Base-by-base conservation (phyloP, 495 filamentous ascomycete species). In the Talaromyces trachyspermus region DNA sequence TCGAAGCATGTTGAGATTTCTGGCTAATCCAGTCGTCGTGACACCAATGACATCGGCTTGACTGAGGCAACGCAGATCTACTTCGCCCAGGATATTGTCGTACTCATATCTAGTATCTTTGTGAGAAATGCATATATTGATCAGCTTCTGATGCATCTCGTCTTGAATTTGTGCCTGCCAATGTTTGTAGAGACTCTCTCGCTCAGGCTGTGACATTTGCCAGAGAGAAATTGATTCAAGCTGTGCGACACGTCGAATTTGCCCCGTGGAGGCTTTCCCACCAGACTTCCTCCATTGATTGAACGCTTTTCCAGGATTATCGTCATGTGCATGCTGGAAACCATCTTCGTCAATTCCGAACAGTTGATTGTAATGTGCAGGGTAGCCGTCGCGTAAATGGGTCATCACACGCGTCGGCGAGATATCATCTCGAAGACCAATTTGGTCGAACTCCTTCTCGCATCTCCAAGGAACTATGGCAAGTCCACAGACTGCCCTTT, bases 11-110 rank as follows among this genome's bases (percentile, higher is more conserved):
- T 76, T 63, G 1, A 88, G 55, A 37, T 85, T 81, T 11, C 72
- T 67, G 7, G 86, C 86, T 4, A 92, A 63, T 0, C 88, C 86
- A 0, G 82, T 79, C 1, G 88, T 89, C 0, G 86, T 92, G 1
- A 85, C 68, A 0, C 85, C 84, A 42, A 94, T 79, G n/a, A 94
- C 65, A 37, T 87, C 61, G 0, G 65, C 69, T 1, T 42, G 29
- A 4, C 36, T 17, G 11, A 74, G 56, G 36, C 60, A 65, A 3
- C 67, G 59, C 15, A 68, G 48, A 35, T 71, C 59, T 5, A 59
- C 23, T 41, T 74, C 67, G 26, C 65, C 53, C 49, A 11, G 22
- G 6, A 49, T 41, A 3, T 51, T 54, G 36, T 77, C 64, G 7
- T 57, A 52, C 1, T 53, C 39, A 5, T 51, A 32, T 49, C 70